These are phyloP conservation scores for Talaromyces sp. DNA, from an alignment of 2,329 filamentous ascomycete species.

Conservation along the genomic window DNA sequence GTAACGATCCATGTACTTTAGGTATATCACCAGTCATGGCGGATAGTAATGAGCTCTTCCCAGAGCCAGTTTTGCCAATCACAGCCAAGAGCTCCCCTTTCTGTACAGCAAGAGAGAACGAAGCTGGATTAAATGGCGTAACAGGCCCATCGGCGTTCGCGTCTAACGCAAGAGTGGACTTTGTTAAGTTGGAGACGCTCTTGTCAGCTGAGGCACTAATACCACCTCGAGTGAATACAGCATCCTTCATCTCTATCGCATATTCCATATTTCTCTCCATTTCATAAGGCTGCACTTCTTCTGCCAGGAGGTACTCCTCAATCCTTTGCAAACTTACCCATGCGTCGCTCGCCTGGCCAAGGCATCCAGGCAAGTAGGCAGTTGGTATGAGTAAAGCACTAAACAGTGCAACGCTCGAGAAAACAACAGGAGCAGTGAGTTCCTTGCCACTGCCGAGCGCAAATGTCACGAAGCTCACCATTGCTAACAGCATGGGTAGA, in stretches of 20 bases:
- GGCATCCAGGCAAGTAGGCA: not conserved
- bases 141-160: not conserved
- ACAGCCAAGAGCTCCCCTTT: slow-evolving; percentile 1
- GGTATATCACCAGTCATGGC: slow-evolving; percentile 5
- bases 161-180: not conserved
- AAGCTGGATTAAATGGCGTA: not conserved
- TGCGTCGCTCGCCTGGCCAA: slow-evolving; percentile 3
- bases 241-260: not conserved
- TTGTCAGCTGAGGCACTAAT: not conserved
- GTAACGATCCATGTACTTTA: not conserved
- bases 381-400: slow-evolving; percentile 1
- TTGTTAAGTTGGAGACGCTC: not conserved
- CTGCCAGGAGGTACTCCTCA: slow-evolving; percentile 6
- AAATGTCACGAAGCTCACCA: slow-evolving; percentile 4
- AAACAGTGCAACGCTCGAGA: slow-evolving; percentile 2
- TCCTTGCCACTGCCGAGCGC: not conserved
- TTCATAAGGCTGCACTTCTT: not conserved
- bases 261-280: slow-evolving; percentile 1
- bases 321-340: not conserved
- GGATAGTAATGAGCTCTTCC: slow-evolving; percentile 6
- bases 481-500: not conserved
- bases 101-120: not conserved
- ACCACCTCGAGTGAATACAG: not conserved
- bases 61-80: slow-evolving; percentile 8
- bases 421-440: slow-evolving; percentile 1